These are phyloP conservation scores for Canariomyces notabilis DNA, from an alignment of 2,329 filamentous ascomycete species.

Conservation along the genomic window DNA sequence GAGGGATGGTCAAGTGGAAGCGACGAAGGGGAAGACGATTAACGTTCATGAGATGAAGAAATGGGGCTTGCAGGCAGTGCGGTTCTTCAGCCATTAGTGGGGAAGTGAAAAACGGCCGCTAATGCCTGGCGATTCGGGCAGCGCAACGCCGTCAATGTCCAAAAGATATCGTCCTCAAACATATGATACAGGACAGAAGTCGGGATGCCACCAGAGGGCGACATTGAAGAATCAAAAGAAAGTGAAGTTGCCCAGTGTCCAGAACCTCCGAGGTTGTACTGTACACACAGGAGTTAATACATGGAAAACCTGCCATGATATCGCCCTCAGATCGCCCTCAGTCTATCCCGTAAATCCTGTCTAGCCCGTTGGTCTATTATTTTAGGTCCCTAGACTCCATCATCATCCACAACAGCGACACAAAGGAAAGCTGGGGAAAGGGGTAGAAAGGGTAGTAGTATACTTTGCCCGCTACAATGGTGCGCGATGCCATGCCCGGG, in stretches of 20 bases:
- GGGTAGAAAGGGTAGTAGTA: slow-evolving; percentile 2
- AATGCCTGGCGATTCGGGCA: no score
- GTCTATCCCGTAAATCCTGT: slow-evolving; percentile 19
- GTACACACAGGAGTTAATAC: background rate
- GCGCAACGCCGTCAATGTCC: no score
- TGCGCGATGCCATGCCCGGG: slow-evolving; percentile 1
- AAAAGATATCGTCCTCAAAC: no score
- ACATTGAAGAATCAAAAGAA: background rate
- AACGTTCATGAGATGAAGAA: no score
- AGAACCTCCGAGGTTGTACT: no score
- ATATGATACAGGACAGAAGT: no score
- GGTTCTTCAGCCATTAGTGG: no score
- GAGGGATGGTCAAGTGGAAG: slow-evolving; percentile 80
- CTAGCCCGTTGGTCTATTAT: slow-evolving; percentile 20
- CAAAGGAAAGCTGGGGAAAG: slow-evolving; percentile 12
- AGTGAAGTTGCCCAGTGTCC: background rate
- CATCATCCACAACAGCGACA: slow-evolving; percentile 12
- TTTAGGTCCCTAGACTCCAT: slow-evolving; percentile 20
- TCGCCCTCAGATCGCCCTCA: slow-evolving; percentile 13
- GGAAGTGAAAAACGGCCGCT: no score
- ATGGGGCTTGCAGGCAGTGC: no score
- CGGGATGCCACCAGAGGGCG: no score
- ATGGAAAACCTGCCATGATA: slow-evolving; percentile 11
- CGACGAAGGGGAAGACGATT: slow-evolving; percentile 62
- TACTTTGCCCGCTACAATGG: slow-evolving; percentile 7